A percentile compares a stretch with the other conserved stretches of the same genome.
phyloP scores from a whole-genome alignment of 2,329 filamentous ascomycete genomes.

The Ascocoryne sarcoides region DNA sequence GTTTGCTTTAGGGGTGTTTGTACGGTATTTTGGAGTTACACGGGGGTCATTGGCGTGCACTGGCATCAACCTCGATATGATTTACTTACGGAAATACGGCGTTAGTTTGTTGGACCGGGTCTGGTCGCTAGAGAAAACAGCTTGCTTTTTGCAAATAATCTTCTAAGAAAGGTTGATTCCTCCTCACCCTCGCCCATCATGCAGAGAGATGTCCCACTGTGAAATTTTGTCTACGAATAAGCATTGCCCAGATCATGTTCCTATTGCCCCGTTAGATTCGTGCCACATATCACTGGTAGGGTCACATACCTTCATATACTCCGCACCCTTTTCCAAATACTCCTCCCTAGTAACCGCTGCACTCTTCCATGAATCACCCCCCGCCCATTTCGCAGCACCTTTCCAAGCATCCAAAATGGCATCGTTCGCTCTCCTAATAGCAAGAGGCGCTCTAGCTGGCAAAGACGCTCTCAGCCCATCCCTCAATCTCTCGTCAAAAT shows the following conservation, averaged over 20 bases:
- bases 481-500: constrained; percentile 75
- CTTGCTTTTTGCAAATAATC: too few species aligned
- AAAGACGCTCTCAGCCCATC: constrained; percentile 65
- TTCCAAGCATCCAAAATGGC: constrained; percentile 84
- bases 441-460: constrained; percentile 58
- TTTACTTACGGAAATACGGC: too few species aligned
- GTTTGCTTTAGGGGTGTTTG: constrained; percentile 1
- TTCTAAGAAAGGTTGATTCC: too few species aligned
- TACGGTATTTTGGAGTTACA: not conserved
- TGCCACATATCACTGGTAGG: not conserved
- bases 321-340: constrained; percentile 82
- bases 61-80: too few species aligned
- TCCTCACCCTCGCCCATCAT: too few species aligned
- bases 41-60: too few species aligned
- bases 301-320: constrained; percentile 71
- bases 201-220: too few species aligned
- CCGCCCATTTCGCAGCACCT: constrained; percentile 80
- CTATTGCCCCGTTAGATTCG: constrained; percentile 30
- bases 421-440: constrained; percentile 65
- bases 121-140: too few species aligned
- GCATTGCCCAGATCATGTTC: constrained; percentile 61
- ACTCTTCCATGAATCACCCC: constrained; percentile 47
- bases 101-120: too few species aligned
- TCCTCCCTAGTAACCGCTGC: constrained; percentile 71
- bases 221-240: constrained; percentile 28